These are phyloP conservation scores for Mesembryanthemum crystallinum DNA, from an alignment of 148 eudicot genomes.

Conservation along the genomic window DNA sequence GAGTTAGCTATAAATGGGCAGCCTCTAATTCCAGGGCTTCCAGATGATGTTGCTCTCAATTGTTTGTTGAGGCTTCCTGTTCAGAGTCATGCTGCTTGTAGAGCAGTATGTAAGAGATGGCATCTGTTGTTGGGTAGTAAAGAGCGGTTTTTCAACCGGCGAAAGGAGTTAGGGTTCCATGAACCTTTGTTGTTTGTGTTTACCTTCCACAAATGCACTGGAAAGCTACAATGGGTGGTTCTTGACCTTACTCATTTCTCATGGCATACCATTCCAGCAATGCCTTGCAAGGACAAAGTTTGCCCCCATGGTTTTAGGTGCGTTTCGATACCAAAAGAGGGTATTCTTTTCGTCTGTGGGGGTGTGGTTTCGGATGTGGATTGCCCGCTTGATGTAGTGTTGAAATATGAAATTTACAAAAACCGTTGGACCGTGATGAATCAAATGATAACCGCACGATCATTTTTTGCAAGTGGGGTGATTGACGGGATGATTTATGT, in stretches of 20 bases:
- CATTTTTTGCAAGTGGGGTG: conserved; percentile 80
- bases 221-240: conserved; percentile 79
- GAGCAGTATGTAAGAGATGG: conserved; percentile 75
- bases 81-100: conserved; percentile 45
- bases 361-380: conserved; percentile 74
- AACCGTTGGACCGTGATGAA: conserved; percentile 89
- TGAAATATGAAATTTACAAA: conserved; percentile 67
- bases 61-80: conserved; percentile 83
- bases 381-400: conserved; percentile 76
- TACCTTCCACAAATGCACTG: conserved; percentile 68
- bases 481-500: conserved; percentile 83
- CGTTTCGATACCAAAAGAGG: conserved; percentile 61
- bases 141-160: conserved; percentile 58
- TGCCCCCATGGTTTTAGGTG: conserved; percentile 81
- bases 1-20: conserved; percentile 54
- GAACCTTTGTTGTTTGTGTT: conserved; percentile 83
- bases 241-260: conserved; percentile 57
- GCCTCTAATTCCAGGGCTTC: conserved; percentile 79
- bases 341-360: conserved; percentile 71
- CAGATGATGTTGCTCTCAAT: conserved; percentile 81
- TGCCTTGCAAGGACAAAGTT: conserved; percentile 82
- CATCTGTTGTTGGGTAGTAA: conserved; percentile 57
- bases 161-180: conserved; percentile 66
- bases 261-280: conserved; percentile 81
- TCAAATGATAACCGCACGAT: conserved; percentile 75